phyloP scores from a whole-genome alignment of 352 stramenopile species.

The Phytophthora sansomeana region DNA sequence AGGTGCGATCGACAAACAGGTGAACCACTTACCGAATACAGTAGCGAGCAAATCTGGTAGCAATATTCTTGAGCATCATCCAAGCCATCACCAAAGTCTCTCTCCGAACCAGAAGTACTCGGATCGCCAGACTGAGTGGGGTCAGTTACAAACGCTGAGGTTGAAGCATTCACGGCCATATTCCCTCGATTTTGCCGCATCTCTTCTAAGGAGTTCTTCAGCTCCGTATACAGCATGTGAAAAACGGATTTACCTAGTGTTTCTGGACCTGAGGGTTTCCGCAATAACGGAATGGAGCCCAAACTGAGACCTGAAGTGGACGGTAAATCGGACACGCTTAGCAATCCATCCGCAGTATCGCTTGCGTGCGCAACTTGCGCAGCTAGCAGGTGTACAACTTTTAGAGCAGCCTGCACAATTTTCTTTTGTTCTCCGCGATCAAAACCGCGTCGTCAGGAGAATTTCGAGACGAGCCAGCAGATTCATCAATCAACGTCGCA shows the following conservation, averaged over 20 bases:
- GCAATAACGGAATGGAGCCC: constrained; percentile 76
- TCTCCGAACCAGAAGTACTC: constrained; percentile 46
- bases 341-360: constrained; percentile 65
- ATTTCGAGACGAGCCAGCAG: constrained; percentile 18
- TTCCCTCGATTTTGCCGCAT: constrained; percentile 52
- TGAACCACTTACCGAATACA: constrained; percentile 90
- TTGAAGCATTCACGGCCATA: constrained; percentile 14
- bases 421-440: constrained; percentile 67
- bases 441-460: constrained; percentile 54
- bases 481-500: constrained; percentile 35
- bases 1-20: constrained; percentile 83
- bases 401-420: constrained; percentile 87
- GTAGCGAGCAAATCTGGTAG: constrained; percentile 89
- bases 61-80: constrained; percentile 87
- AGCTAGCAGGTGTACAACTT: constrained; percentile 88
- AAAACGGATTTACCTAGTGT: constrained; percentile 92
- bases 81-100: constrained; percentile 39
- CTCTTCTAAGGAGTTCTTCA: constrained; percentile 88
- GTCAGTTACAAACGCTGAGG: constrained; percentile 43
- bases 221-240: constrained; percentile 91
- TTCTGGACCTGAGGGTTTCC: constrained; percentile 87
- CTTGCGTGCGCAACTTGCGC: constrained; percentile 88
- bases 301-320: constrained; percentile 55
- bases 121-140: constrained; percentile 54
- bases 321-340: constrained; percentile 61